phyloP scores from a whole-genome alignment of 495 filamentous ascomycete genomes.

The Penicillium coffeae region DNA sequence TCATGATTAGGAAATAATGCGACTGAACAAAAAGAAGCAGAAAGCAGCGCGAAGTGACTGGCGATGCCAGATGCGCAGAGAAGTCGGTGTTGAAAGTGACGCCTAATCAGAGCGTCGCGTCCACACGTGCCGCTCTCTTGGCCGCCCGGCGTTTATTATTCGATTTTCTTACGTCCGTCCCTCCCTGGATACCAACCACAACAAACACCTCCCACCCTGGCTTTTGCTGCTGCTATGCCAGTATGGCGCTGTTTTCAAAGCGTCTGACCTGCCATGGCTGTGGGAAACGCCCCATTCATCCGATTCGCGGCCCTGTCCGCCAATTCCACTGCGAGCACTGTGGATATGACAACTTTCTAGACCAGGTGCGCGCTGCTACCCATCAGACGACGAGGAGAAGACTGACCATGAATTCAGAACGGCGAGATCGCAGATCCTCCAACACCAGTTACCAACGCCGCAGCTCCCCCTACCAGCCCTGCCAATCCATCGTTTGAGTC shows the following conservation, averaged over 20 bases:
- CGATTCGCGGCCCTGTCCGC: conserved; percentile 46
- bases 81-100: background rate
- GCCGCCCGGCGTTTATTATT: conserved; percentile 31
- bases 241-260: conserved; percentile 47
- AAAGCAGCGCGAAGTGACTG: background rate
- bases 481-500: conserved; percentile 31
- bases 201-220: background rate
- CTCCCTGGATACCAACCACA: background rate
- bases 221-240: conserved; percentile 25
- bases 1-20: background rate
- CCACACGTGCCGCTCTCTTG: conserved; percentile 26
- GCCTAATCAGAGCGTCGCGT: conserved; percentile 11
- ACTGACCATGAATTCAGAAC: conserved; percentile 35
- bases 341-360: conserved; percentile 78
- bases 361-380: conserved; percentile 45
- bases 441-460: conserved; percentile 43
- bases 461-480: conserved; percentile 20
- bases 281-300: conserved; percentile 55
- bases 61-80: background rate
- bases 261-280: conserved; percentile 76
- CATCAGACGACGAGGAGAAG: background rate
- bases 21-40: no score
- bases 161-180: background rate
- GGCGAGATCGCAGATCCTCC: conserved; percentile 87
- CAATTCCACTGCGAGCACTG: conserved; percentile 70